Conservation (phyloP, 129 eudicot genomes). For the Pseudognaphalium luteoalbum region DNA sequence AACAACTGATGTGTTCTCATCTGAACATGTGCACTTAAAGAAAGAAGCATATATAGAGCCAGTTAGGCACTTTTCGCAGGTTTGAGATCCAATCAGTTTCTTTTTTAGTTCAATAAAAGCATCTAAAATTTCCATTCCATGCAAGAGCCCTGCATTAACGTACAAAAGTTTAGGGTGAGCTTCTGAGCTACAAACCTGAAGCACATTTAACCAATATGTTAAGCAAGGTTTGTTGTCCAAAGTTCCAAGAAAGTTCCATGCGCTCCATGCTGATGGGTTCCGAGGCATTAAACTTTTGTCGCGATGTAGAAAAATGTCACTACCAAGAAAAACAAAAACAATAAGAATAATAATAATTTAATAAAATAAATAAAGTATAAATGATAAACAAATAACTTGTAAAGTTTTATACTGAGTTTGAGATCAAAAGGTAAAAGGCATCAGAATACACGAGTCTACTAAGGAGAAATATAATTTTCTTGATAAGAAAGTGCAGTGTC, state of each 20-base stretch:
- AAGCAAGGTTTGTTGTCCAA: constrained; percentile 63
- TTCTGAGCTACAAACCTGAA: constrained; percentile 57
- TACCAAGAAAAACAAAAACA: constrained; percentile 36
- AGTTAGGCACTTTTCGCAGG: too few relatives aligned
- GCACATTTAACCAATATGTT: constrained; percentile 93
- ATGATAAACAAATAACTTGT: neutral
- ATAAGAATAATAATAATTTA: too few relatives aligned
- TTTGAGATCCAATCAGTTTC: neutral
- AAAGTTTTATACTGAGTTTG: neutral
- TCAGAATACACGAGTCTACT: neutral
- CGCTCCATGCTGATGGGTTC: constrained; percentile 94
- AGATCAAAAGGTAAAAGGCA: neutral
- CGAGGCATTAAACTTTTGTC: constrained; percentile 83
- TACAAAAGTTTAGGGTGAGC: neutral
- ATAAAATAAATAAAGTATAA: too few relatives aligned
- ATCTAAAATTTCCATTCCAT: neutral
- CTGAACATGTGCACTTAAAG: too few relatives aligned
- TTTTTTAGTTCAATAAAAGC: neutral
- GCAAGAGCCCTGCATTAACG: neutral
- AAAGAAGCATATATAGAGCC: neutral
- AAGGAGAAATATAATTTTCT: neutral
- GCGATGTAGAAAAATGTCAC: constrained; percentile 88
- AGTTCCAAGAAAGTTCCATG: constrained; percentile 94
- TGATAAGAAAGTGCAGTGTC: neutral
- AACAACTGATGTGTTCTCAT: neutral